phyloP scores from a whole-genome alignment of 2,329 filamentous ascomycete species.

The Curvularia verruculosa region DNA sequence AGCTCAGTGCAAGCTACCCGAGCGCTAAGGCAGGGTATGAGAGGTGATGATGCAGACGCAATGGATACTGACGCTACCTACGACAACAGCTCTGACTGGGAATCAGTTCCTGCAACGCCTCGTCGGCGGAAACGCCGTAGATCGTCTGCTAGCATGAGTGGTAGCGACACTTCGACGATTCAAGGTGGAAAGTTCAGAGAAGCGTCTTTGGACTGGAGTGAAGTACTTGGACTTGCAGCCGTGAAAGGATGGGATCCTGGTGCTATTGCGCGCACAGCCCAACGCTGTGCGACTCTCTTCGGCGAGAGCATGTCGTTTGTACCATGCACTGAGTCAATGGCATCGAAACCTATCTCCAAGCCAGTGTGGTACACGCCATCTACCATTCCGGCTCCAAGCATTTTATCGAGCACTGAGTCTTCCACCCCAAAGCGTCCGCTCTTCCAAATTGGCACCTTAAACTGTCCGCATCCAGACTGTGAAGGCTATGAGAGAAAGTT shows the following conservation, averaged over 20 bases:
- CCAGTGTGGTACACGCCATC: constrained; percentile 47
- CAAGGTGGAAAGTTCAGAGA: constrained; percentile 20
- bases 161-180: constrained; percentile 16
- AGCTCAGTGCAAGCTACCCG: background rate
- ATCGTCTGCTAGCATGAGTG: constrained; percentile 17
- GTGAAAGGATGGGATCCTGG: constrained; percentile 70
- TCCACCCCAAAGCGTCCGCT: constrained; percentile 29
- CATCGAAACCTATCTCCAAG: constrained; percentile 28
- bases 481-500: constrained; percentile 35
- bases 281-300: constrained; percentile 78
- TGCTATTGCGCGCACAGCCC: constrained; percentile 71
- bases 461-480: constrained; percentile 45
- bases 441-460: constrained; percentile 35
- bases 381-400: constrained; percentile 26
- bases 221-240: constrained; percentile 79
- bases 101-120: background rate
- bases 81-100: constrained; percentile 44
- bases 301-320: constrained; percentile 71
- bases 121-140: constrained; percentile 20
- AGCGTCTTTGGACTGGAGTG: constrained; percentile 72
- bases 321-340: constrained; percentile 56
- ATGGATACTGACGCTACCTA: constrained; percentile 22
- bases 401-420: background rate
- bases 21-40: constrained; percentile 2
- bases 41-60: background rate